Base-by-base conservation (phyloP, 2,329 filamentous ascomycete species). In the Fusarium domesticum region DNA sequence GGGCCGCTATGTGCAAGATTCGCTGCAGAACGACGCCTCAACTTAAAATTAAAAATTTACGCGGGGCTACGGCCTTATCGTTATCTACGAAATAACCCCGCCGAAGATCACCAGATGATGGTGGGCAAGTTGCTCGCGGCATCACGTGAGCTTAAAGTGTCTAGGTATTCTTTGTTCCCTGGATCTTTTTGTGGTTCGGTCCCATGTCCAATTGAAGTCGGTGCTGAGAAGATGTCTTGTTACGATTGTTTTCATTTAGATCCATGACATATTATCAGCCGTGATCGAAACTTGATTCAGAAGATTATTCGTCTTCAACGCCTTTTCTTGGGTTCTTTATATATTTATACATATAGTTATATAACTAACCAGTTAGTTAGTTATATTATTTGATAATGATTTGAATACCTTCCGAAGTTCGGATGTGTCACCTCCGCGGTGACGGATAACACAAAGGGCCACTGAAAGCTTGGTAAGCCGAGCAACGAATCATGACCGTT, bases 31-130 rank as follows among this genome's bases (percentile, higher is more conserved):
- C n/a, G 43, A 49, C 35, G 33, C 23, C 39, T 50, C 47, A 48
- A 46, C 23, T 39, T 50, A 48, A 44, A 62, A 56, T 60, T 53
- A 66, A 66, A 64, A 65, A 65, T 63, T 66, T 64, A 63, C 57
- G 60, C 53, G 59, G 64, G 64, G 61, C 60, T 51, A 18, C 35
- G 37, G 43, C 35, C 53, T 59, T 60, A 59, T 60, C 58, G 50
- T 58, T 60, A 60, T 59, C 54, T 48, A 25, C 45, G 31, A 43
- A 32, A 15, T 47, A 39, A 39, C 45, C 53, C 54, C 51, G 46
- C 53, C 42, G 43, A 45, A 31, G 35, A 37, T 28, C 23, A 28
- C 8, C 23, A 28, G 23, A 28, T 28, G 23, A 11, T 28, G n/a
- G n/a, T n/a, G n/a, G n/a, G n/a, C n/a, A n/a, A 18, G 10, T 11